Conservation (phyloP, 331 rosid genomes). For the Stylosanthes scabra region DNA sequence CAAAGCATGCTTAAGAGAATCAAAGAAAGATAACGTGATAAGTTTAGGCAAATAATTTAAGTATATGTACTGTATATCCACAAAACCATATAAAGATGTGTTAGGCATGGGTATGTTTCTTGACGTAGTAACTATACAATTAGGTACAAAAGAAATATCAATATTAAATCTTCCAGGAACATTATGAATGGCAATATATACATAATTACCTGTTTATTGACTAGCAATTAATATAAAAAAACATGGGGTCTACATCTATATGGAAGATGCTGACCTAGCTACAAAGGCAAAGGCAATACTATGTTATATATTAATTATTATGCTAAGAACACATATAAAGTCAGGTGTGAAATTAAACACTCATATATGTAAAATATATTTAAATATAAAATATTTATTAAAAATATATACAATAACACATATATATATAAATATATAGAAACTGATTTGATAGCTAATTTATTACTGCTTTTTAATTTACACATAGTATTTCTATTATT, state of each 20-base stretch:
- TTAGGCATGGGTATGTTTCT: constrained; percentile 35
- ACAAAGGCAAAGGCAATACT: constrained; percentile 1
- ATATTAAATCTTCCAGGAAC: constrained; percentile 11
- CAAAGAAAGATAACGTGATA: constrained; percentile 39
- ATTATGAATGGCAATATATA: constrained; percentile 5
- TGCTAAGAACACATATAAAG: too few relatives aligned
- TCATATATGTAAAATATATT: too few relatives aligned
- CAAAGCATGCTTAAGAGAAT: constrained; percentile 37
- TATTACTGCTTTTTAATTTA: too few relatives aligned
- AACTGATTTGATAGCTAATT: too few relatives aligned
- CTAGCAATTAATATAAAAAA: neutral
- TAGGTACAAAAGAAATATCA: constrained; percentile 40
- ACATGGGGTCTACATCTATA: too few relatives aligned
- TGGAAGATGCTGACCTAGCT: neutral
- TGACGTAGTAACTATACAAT: constrained; percentile 34
- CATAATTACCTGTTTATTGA: constrained; percentile 13
- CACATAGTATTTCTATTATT: too few relatives aligned
- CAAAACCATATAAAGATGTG: constrained; percentile 14
- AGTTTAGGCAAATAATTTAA: constrained; percentile 39
- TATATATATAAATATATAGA: too few relatives aligned
- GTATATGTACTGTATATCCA: neutral
- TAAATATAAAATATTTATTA: too few relatives aligned
- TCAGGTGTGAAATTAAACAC: too few relatives aligned
- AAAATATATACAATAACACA: too few relatives aligned
- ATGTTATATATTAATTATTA: constrained; percentile 27